Evolutionary conservation across 805 yeast species (phyloP).

Genomic region (Saccharomyces cerevisiae): DNA sequence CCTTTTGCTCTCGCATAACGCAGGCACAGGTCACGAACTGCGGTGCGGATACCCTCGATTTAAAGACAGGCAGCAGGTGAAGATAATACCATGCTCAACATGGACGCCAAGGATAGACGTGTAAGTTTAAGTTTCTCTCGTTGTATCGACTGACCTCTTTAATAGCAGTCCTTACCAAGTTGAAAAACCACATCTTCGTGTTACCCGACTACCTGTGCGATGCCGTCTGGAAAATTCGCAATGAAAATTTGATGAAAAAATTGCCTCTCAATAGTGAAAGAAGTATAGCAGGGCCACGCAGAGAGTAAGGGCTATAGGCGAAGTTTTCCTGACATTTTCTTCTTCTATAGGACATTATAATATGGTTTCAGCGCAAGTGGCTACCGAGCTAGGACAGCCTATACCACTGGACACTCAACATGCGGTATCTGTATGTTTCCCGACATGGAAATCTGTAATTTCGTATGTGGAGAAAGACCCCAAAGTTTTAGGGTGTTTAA

Average conservation of each 20-base stretch:
- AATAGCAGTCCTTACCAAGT: background rate
- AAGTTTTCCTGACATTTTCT: slow-evolving; percentile 1
- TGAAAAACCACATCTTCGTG: background rate
- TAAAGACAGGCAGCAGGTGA: background rate
- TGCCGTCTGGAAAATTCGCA: background rate
- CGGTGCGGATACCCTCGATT: background rate
- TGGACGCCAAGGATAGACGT: background rate
- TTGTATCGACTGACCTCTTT: background rate
- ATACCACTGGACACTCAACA: slow-evolving; percentile 87
- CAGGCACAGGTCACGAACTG: background rate
- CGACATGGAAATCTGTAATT: slow-evolving; percentile 88
- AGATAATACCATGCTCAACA: background rate
- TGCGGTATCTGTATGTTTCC: slow-evolving; percentile 88
- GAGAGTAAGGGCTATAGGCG: slow-evolving; percentile 1
- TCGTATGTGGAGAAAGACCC: slow-evolving; percentile 88
- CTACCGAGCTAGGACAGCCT: slow-evolving; percentile 23
- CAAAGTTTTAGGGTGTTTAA: slow-evolving; percentile 72
- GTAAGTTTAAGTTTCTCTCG: background rate
- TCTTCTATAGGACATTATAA: background rate
- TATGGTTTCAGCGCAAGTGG: background rate
- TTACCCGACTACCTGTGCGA: background rate
- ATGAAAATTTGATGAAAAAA: background rate
- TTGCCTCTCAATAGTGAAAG: background rate
- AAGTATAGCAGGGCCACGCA: background rate
- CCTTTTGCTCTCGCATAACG: background rate